Conservation (phyloP, 495 filamentous ascomycete species). For the Peziza echinospora region DNA sequence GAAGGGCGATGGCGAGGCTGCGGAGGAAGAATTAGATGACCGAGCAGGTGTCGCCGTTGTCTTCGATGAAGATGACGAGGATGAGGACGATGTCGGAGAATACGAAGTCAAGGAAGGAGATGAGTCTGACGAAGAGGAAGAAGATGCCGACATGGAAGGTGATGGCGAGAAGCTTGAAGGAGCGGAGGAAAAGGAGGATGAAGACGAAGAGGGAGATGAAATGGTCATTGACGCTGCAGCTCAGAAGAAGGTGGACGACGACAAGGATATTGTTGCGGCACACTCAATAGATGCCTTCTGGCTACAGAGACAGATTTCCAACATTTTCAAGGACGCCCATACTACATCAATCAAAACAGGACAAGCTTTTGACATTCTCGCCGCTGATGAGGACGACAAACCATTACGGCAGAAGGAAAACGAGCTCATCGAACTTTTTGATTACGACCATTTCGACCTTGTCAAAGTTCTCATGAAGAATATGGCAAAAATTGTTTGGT, state of each 20-base stretch:
- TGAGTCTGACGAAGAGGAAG: constrained; percentile 31
- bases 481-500: constrained; percentile 80
- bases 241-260: constrained; percentile 25
- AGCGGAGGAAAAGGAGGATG: constrained; percentile 15
- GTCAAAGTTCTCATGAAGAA: constrained; percentile 86
- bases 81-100: constrained; percentile 58
- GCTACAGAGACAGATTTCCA: constrained; percentile 81
- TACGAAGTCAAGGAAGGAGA: constrained; percentile 47
- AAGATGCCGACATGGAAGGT: constrained; percentile 21
- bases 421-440: constrained; percentile 92
- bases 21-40: constrained; percentile 56
- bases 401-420: constrained; percentile 86
- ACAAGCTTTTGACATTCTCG: constrained; percentile 58
- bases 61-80: constrained; percentile 83
- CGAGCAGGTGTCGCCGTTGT: constrained; percentile 91
- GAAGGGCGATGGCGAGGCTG: constrained; percentile 34
- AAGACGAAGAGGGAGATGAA: constrained; percentile 34
- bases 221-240: constrained; percentile 56
- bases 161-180: constrained; percentile 30
- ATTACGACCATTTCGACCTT: constrained; percentile 86
- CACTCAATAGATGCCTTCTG: constrained; percentile 93
- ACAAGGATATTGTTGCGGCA: constrained; percentile 47
- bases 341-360: constrained; percentile 73
- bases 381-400: constrained; percentile 59
- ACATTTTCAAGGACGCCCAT: constrained; percentile 73